phyloP scores from a whole-genome alignment of 73 alveolate species.

The Tetrahymena borealis region DNA sequence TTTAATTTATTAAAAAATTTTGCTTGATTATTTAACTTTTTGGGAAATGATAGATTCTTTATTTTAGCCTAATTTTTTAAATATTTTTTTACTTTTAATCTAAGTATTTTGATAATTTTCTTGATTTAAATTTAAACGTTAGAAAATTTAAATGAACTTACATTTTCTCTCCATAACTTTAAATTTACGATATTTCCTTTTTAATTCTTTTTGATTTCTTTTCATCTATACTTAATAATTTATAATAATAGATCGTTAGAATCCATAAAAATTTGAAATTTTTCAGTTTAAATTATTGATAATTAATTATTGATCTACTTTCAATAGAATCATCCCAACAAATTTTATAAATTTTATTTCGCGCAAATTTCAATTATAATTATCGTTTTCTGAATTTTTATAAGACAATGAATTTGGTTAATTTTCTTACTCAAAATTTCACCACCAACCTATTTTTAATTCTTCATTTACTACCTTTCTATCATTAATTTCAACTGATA shows the following conservation, averaged over 20 bases:
- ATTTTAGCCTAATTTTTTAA: too few species aligned
- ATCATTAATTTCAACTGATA: too few species aligned
- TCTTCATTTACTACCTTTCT: too few species aligned
- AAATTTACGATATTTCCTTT: neutral
- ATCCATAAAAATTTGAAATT: neutral
- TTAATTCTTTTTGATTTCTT: neutral
- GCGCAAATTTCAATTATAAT: neutral
- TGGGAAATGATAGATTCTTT: too few species aligned
- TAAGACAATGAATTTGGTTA: too few species aligned
- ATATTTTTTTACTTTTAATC: neutral
- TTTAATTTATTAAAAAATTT: too few species aligned
- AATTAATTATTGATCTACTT: neutral
- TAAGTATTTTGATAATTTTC: too few species aligned
- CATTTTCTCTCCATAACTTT: neutral
- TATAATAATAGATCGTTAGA: neutral
- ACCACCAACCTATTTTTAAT: too few species aligned
- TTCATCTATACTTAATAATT: neutral
- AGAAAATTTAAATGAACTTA: too few species aligned
- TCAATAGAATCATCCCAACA: neutral
- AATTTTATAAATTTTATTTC: neutral
- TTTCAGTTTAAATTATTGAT: neutral
- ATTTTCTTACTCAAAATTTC: too few species aligned
- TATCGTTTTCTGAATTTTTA: too few species aligned
- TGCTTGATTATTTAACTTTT: too few species aligned
- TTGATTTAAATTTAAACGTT: neutral